A percentile compares a stretch with the other conserved stretches of the same genome.
These are phyloP conservation scores for Cyclostephanos invisitatus DNA, from an alignment of 108 stramenopile genomes.

Conservation along the genomic window DNA sequence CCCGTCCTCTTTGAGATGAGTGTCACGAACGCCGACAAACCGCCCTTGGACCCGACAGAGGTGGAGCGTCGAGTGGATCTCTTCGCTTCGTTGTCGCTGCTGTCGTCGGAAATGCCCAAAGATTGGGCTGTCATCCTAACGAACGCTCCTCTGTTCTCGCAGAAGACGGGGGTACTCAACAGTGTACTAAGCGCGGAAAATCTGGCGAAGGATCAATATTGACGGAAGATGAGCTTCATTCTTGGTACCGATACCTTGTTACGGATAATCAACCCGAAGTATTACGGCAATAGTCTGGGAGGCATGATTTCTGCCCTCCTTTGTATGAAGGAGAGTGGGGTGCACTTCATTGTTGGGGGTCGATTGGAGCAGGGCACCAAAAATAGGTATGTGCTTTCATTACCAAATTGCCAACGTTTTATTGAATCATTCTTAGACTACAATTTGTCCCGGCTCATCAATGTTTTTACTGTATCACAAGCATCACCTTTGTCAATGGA, in stretches of 20 bases:
- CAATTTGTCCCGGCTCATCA: too few relatives aligned
- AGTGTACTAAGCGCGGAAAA: constrained; percentile 28
- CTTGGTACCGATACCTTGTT: constrained; percentile 89
- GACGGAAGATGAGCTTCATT: constrained; percentile 66
- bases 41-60: constrained; percentile 60
- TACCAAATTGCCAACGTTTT: not conserved
- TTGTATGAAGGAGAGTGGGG: constrained; percentile 62
- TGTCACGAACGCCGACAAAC: constrained; percentile 85
- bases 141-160: constrained; percentile 72
- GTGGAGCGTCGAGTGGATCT: constrained; percentile 54
- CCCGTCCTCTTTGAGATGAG: constrained; percentile 81
- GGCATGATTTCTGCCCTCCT: constrained; percentile 59
- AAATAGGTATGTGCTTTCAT: constrained; percentile 12
- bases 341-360: constrained; percentile 80
- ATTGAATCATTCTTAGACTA: not conserved
- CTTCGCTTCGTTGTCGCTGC: constrained; percentile 48
- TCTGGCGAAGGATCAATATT: not conserved
- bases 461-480: not conserved
- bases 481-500: constrained; percentile 62
- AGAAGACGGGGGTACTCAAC: constrained; percentile 58
- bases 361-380: constrained; percentile 60
- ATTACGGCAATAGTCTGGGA: constrained; percentile 64
- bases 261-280: constrained; percentile 88
- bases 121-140: constrained; percentile 85
- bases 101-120: constrained; percentile 48